Evolutionary conservation across 176 grass and related monocot species (phyloP).

Genomic region (Phyllostachys edulis): DNA sequence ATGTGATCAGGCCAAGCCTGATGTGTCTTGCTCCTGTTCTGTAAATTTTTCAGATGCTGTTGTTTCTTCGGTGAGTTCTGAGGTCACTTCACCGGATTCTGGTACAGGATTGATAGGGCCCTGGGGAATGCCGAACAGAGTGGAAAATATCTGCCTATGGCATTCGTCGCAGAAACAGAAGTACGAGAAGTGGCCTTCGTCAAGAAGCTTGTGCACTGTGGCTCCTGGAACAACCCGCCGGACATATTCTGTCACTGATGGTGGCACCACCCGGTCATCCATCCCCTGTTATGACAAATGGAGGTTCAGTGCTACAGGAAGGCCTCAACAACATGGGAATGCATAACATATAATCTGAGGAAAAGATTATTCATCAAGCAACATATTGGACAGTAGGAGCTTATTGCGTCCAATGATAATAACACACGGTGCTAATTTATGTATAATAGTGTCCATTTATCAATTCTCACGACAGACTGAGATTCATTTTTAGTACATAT

Average conservation of each 20-base stretch:
- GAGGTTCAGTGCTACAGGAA: constrained; percentile 1
- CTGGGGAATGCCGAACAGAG: constrained; percentile 84
- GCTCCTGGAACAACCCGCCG: constrained; percentile 73
- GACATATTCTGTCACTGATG: constrained; percentile 62
- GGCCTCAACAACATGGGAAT: neutral
- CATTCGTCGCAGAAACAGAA: constrained; percentile 93
- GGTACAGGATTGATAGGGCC: constrained; percentile 45
- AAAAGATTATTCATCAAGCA: neutral
- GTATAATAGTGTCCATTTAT: constrained; percentile 4
- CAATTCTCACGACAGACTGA: constrained; percentile 2
- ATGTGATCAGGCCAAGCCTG: constrained; percentile 38
- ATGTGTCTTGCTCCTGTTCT: constrained; percentile 46
- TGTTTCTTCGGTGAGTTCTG: constrained; percentile 42
- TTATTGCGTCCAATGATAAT: constrained; percentile 9
- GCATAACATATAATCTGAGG: neutral
- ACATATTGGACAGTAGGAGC: neutral
- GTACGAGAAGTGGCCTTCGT: constrained; percentile 94
- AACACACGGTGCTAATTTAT: neutral
- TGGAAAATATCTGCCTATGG: constrained; percentile 93
- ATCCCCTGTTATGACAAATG: constrained; percentile 59
- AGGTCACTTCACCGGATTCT: constrained; percentile 23
- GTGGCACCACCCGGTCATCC: constrained; percentile 86
- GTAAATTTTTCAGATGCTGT: constrained; percentile 23
- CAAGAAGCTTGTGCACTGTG: constrained; percentile 70
- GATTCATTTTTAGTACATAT: neutral